These are phyloP conservation scores for Amanita rubescens DNA, from an alignment of 768 basidiomycete species.

Conservation along the genomic window DNA sequence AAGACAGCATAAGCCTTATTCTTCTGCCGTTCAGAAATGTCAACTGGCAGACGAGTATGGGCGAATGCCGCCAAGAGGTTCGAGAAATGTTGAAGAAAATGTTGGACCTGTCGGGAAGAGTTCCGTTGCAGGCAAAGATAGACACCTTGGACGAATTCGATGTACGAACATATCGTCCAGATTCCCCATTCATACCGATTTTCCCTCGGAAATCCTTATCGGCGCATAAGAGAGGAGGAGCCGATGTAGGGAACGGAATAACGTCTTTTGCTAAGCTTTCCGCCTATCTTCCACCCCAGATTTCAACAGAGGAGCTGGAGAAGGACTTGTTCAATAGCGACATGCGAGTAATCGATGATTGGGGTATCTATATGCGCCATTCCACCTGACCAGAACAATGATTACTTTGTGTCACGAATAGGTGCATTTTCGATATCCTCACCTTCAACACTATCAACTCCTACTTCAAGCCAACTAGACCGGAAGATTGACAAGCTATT, in stretches of 20 bases:
- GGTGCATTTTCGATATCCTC: conserved; percentile 1
- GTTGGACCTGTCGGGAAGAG: not conserved
- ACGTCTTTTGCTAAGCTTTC: conserved; percentile 1
- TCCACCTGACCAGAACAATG: not conserved
- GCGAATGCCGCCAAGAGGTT: not conserved
- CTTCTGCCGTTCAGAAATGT: not conserved
- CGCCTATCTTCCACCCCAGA: not conserved
- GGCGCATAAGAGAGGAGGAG: not conserved
- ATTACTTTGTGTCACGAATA: not conserved
- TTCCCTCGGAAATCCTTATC: not conserved
- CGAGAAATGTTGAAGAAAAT: not conserved
- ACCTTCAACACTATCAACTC: conserved; percentile 3
- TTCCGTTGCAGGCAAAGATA: not conserved
- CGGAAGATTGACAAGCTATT: conserved; percentile 1
- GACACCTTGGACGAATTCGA: not conserved
- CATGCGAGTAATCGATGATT: conserved; percentile 5
- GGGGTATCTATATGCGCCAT: conserved; percentile 4
- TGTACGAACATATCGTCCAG: not conserved
- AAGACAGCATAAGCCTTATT: not conserved
- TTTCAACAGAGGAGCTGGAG: not conserved
- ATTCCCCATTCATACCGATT: conserved; percentile 3
- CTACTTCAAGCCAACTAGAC: conserved; percentile 6
- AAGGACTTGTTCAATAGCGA: not conserved
- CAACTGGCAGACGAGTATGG: not conserved
- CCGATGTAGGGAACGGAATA: not conserved